These are phyloP conservation scores for Sanghuangporus baumii DNA, from an alignment of 1,284 basidiomycete species.

Conservation along the genomic window DNA sequence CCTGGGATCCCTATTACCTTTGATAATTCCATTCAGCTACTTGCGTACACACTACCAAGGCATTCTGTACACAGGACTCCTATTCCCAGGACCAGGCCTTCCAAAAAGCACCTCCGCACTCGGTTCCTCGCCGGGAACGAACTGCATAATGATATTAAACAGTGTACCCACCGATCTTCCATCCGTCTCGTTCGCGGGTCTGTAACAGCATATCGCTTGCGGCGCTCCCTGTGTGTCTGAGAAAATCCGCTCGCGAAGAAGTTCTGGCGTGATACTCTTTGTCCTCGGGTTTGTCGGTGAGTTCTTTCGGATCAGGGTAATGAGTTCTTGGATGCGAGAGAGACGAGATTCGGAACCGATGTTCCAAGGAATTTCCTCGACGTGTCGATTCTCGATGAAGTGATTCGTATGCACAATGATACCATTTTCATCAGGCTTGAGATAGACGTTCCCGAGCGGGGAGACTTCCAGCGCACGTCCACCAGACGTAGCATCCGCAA, in stretches of 20 bases:
- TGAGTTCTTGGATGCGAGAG: slow-evolving; percentile 25
- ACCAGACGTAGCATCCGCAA: slow-evolving; percentile 26
- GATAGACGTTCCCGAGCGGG: slow-evolving; percentile 25
- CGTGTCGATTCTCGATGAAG: slow-evolving; percentile 29
- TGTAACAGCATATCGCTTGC: slow-evolving; percentile 30
- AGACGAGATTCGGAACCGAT: slow-evolving; percentile 28
- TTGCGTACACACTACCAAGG: slow-evolving; percentile 22
- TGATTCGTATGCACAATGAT: slow-evolving; percentile 33
- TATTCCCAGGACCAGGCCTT: slow-evolving; percentile 23
- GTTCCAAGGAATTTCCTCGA: slow-evolving; percentile 30
- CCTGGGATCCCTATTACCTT: no score
- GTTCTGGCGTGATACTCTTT: slow-evolving; percentile 19
- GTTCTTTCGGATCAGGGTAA: slow-evolving; percentile 21
- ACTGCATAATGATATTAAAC: slow-evolving; percentile 33
- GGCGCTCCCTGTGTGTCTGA: slow-evolving; percentile 28
- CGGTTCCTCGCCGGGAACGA: slow-evolving; percentile 24
- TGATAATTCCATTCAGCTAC: no score
- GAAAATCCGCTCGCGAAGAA: slow-evolving; percentile 27
- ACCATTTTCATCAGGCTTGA: slow-evolving; percentile 26
- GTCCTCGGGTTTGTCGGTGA: slow-evolving; percentile 9
- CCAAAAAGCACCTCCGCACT: slow-evolving; percentile 30
- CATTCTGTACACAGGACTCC: slow-evolving; percentile 23
- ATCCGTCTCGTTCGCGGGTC: slow-evolving; percentile 16
- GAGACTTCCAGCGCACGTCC: slow-evolving; percentile 29
- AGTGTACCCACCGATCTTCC: slow-evolving; percentile 26